Conservation (phyloP, 495 filamentous ascomycete genomes). For the Neurospora tetrasperma region DNA sequence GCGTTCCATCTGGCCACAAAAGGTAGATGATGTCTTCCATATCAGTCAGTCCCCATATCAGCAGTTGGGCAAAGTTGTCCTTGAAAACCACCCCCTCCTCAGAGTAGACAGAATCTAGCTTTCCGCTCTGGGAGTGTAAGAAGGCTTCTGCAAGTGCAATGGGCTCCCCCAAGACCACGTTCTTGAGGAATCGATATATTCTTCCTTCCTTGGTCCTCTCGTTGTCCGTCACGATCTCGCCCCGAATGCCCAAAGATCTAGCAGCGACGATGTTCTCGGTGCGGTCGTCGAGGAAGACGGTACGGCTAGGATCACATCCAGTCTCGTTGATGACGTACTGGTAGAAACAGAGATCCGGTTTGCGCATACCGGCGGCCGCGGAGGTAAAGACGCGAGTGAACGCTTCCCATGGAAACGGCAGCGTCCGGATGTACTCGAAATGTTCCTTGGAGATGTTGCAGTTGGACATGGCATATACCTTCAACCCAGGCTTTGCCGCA, state of each 20-base stretch:
- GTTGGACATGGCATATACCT: neutral
- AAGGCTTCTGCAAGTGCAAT: neutral
- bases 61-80: slow-evolving; percentile 18
- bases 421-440: slow-evolving; percentile 1
- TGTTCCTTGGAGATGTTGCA: slow-evolving; percentile 13
- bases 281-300: slow-evolving; percentile 16
- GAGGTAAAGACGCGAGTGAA: slow-evolving; percentile 15
- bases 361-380: slow-evolving; percentile 13
- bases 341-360: slow-evolving; percentile 21
- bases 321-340: slow-evolving; percentile 11
- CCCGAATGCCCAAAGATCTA: slow-evolving; percentile 12
- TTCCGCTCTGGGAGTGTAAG: neutral
- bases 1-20: slow-evolving; percentile 11
- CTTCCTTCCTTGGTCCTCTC: neutral
- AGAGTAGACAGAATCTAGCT: slow-evolving; percentile 6
- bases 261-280: slow-evolving; percentile 17
- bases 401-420: slow-evolving; percentile 13
- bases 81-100: slow-evolving; percentile 3
- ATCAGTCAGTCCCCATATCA: slow-evolving; percentile 15
- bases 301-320: slow-evolving; percentile 7
- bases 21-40: slow-evolving; percentile 11
- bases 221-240: neutral
- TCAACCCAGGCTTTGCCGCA: neutral
- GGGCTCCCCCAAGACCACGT: slow-evolving; percentile 1
- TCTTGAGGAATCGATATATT: neutral